A percentile compares a stretch with the other conserved stretches of the same genome.
These are phyloP conservation scores for Neofusicoccum laricinum DNA, from an alignment of 2,329 filamentous ascomycete genomes.

Conservation along the genomic window DNA sequence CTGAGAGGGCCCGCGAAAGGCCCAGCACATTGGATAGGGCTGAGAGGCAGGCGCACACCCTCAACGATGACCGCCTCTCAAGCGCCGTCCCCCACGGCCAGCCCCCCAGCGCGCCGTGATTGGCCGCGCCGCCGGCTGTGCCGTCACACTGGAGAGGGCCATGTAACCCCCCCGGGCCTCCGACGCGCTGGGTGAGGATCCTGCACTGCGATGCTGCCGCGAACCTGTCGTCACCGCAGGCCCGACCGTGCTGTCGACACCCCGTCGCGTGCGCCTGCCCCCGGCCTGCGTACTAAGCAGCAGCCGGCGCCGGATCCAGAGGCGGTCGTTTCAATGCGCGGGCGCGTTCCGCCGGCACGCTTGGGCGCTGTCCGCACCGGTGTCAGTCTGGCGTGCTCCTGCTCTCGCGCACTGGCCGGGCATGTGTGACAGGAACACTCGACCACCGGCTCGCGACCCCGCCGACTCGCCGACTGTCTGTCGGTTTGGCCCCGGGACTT, in stretches of 20 bases:
- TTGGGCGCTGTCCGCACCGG: not conserved
- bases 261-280: not conserved
- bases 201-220: slow-evolving; percentile 3
- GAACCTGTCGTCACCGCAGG: not conserved
- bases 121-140: not conserved
- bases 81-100: not conserved
- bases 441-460: not conserved
- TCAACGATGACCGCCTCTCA: slow-evolving; percentile 5
- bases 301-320: not conserved
- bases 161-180: not conserved
- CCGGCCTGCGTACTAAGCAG: not conserved
- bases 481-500: slow-evolving; percentile 7
- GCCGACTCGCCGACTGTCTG: slow-evolving; percentile 1
- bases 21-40: slow-evolving; percentile 14
- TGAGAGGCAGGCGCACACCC: slow-evolving; percentile 8
- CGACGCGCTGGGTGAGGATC: slow-evolving; percentile 1
- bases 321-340: not conserved
- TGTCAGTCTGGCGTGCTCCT: not conserved
- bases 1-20: slow-evolving; percentile 8
- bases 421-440: not conserved
- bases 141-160: not conserved
- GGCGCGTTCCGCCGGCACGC: slow-evolving; percentile 1
- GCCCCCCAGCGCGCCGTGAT: not conserved
- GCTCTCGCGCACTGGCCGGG: not conserved
- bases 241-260: no score